phyloP scores from a whole-genome alignment of 306 rosid species.

The Dalbergia cultrata region DNA sequence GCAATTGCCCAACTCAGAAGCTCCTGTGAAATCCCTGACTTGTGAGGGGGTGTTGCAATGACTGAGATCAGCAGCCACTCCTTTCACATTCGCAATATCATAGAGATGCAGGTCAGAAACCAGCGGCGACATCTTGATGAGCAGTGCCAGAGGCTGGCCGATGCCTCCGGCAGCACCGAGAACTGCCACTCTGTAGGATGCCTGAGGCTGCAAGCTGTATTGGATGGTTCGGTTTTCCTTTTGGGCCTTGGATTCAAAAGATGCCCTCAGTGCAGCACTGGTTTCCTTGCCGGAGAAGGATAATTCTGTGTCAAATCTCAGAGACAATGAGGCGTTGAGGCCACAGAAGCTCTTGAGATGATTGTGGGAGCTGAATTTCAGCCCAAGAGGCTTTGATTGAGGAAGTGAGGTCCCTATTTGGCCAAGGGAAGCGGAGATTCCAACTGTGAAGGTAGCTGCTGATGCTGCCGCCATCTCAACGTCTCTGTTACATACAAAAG shows the following conservation, averaged over 20 bases:
- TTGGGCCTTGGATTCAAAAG: conserved; percentile 66
- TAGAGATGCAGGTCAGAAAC: conserved; percentile 87
- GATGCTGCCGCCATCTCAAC: conserved; percentile 79
- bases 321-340: conserved; percentile 65
- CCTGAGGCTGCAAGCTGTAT: conserved; percentile 72
- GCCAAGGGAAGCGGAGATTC: conserved; percentile 59
- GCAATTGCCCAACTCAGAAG: conserved; percentile 68
- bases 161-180: conserved; percentile 99
- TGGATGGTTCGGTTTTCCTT: conserved; percentile 51
- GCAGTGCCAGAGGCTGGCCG: conserved; percentile 92
- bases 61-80: conserved; percentile 96
- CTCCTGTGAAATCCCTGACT: conserved; percentile 85
- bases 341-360: conserved; percentile 73
- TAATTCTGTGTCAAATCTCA: conserved; percentile 56
- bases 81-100: conserved; percentile 94
- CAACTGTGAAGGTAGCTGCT: conserved; percentile 67
- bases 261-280: conserved; percentile 57
- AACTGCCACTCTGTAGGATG: conserved; percentile 86
- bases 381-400: conserved; percentile 60
- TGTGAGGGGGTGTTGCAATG: conserved; percentile 97
- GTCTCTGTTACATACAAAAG: conserved; percentile 46
- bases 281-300: conserved; percentile 74
- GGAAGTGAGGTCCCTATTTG: conserved; percentile 60
- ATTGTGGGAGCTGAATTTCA: conserved; percentile 63
- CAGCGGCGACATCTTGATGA: conserved; percentile 95